These are phyloP conservation scores for Psilocybe tampanensis DNA, from an alignment of 768 basidiomycete genomes.

Conservation along the genomic window DNA sequence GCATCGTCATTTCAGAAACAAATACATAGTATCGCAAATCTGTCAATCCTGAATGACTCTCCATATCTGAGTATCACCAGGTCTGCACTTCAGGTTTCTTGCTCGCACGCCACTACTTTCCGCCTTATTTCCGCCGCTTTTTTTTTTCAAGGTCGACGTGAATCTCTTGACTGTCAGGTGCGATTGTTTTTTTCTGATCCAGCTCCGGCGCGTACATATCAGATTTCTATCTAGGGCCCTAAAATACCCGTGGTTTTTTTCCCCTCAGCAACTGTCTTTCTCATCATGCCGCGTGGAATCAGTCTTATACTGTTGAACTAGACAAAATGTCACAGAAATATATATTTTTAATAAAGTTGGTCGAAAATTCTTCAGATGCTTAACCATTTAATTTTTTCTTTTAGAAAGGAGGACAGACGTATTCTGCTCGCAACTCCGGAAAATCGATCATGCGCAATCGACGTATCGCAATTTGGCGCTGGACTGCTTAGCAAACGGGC, in stretches of 20 bases:
- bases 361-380: background rate
- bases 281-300: background rate
- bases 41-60: no score
- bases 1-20: no score
- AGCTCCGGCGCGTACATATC: background rate
- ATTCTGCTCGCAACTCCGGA: no score
- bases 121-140: constrained; percentile 15
- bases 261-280: background rate
- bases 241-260: constrained; percentile 2
- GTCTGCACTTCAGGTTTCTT: background rate
- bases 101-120: constrained; percentile 13
- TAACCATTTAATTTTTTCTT: background rate
- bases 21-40: no score
- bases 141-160: background rate
- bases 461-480: background rate
- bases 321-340: no score
- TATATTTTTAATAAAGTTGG: no score
- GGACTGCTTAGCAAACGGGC: background rate
- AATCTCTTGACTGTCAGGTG: background rate
- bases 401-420: background rate
- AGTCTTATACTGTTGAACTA: background rate
- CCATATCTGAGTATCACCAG: no score
- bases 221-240: background rate
- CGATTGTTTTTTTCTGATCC: background rate
- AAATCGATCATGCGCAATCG: no score